Conservation (phyloP, 2,329 filamentous ascomycete species). For the Graphium sp. region DNA sequence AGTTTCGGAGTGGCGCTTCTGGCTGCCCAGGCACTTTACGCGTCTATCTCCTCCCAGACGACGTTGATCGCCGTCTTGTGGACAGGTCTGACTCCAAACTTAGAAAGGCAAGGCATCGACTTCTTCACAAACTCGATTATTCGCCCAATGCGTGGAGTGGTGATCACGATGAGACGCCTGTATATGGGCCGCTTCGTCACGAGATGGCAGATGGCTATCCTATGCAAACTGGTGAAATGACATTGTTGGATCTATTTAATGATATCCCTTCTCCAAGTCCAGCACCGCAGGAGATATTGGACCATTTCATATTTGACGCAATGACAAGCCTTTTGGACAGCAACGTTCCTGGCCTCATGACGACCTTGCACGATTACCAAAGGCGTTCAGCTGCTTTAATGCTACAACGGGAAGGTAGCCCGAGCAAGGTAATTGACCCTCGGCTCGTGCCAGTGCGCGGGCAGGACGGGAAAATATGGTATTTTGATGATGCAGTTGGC, state of each 20-base stretch:
- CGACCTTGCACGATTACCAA: conserved; percentile 62
- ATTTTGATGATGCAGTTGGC: conserved; percentile 49
- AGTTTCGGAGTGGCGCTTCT: conserved; percentile 13
- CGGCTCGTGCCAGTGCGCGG: conserved; percentile 44
- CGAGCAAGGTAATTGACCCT: conserved; percentile 53
- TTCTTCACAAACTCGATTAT: conserved; percentile 39
- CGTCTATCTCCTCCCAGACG: conserved; percentile 49
- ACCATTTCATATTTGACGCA: conserved; percentile 31
- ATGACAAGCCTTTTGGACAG: conserved; percentile 38
- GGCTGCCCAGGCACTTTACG: conserved; percentile 20
- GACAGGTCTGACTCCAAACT: conserved; percentile 27
- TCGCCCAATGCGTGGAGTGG: conserved; percentile 37
- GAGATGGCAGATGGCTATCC: conserved; percentile 1
- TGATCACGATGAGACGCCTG: conserved; percentile 10
- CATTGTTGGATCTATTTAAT: conserved; percentile 59
- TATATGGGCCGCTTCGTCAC: conserved; percentile 6
- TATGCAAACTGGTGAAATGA: conserved; percentile 25
- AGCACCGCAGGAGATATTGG: conserved; percentile 24
- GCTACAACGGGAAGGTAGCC: conserved; percentile 61
- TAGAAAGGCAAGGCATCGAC: conserved; percentile 21
- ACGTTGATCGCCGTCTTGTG: conserved; percentile 37
- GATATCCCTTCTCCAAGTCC: conserved; percentile 52
- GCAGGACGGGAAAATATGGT: conserved; percentile 47
- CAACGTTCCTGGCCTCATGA: conserved; percentile 38
- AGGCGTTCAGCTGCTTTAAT: conserved; percentile 65